These are phyloP conservation scores for Flaveria floridana DNA, from an alignment of 140 eudicot genomes.

Conservation along the genomic window DNA sequence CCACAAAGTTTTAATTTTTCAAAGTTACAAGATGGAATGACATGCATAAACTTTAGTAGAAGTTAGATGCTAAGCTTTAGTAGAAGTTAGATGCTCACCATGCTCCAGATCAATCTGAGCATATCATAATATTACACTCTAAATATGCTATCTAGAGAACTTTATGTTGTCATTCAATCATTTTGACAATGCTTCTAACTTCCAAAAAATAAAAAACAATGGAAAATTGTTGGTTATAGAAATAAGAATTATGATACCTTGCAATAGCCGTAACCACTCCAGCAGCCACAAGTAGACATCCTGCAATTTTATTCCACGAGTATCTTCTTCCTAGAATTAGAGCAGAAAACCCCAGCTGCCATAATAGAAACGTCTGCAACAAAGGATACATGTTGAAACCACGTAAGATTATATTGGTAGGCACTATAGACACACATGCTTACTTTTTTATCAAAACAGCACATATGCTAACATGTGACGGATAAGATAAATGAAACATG, in stretches of 20 bases:
- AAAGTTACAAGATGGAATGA: neutral
- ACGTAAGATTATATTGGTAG: slow-evolving; percentile 1
- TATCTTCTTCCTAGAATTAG: slow-evolving; percentile 70
- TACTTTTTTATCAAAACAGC: neutral
- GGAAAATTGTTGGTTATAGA: neutral
- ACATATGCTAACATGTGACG: neutral
- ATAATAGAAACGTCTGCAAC: slow-evolving; percentile 81
- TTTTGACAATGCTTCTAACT: slow-evolving; percentile 10
- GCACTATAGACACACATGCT: neutral
- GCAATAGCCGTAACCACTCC: slow-evolving; percentile 86
- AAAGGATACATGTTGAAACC: slow-evolving; percentile 19
- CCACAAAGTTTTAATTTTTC: neutral
- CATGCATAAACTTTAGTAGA: neutral
- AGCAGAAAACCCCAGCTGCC: slow-evolving; percentile 80
- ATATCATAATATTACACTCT: neutral
- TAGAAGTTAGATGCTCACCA: neutral
- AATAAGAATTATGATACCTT: slow-evolving; percentile 46
- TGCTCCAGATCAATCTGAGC: neutral
- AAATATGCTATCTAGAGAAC: slow-evolving; percentile 8
- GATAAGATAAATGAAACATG: neutral
- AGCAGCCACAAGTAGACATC: slow-evolving; percentile 86
- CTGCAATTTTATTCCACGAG: slow-evolving; percentile 59
- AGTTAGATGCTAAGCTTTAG: too few relatives aligned
- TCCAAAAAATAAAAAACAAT: slow-evolving; percentile 14
- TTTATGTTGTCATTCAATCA: neutral